phyloP scores from a whole-genome alignment of 345 rosid genomes.

The Hevea brasiliensis region DNA sequence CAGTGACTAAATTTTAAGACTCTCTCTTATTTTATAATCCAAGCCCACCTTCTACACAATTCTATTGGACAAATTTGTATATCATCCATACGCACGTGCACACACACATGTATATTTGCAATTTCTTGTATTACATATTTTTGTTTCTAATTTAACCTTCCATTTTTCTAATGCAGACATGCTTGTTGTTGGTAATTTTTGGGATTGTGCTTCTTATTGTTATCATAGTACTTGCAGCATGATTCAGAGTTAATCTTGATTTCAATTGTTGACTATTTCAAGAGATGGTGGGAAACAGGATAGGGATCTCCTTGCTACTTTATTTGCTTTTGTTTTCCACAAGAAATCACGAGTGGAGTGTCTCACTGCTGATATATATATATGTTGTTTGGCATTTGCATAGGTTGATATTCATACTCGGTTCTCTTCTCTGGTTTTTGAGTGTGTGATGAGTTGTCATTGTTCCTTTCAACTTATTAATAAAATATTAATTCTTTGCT shows the following conservation, averaged over 20 bases:
- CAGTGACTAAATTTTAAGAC: too few relatives aligned
- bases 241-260: constrained; percentile 16
- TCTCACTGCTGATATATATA: constrained; percentile 21
- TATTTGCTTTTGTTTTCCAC: constrained; percentile 7
- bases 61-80: too few relatives aligned
- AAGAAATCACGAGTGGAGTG: constrained; percentile 15
- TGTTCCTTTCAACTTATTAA: neutral
- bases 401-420: neutral
- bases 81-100: too few relatives aligned
- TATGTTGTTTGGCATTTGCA: constrained; percentile 19
- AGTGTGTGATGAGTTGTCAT: constrained; percentile 17
- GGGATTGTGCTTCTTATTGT: constrained; percentile 80
- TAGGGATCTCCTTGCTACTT: constrained; percentile 11
- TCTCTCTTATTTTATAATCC: too few relatives aligned
- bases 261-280: neutral
- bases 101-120: too few relatives aligned
- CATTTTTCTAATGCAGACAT: constrained; percentile 50
- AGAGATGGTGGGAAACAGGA: constrained; percentile 18
- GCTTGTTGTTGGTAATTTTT: constrained; percentile 89
- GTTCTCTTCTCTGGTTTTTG: constrained; percentile 12
- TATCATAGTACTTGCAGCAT: constrained; percentile 69
- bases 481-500: constrained; percentile 25
- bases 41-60: too few relatives aligned
- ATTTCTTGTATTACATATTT: neutral
- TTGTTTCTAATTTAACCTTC: neutral